Conservation (phyloP, 179 eudicot species). For the Amaranthus tricolor region DNA sequence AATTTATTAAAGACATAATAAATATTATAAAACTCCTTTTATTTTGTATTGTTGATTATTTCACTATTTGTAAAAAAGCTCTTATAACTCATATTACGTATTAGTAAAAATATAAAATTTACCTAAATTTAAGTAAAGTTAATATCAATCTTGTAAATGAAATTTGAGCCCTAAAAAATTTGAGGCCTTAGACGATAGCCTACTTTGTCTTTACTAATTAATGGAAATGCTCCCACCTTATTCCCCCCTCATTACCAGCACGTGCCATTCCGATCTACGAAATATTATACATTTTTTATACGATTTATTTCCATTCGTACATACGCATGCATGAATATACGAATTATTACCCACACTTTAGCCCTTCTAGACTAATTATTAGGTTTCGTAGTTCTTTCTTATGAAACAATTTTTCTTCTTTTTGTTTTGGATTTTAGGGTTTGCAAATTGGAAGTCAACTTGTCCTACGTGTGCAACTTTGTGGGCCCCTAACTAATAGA, state of each 20-base stretch:
- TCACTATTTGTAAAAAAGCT: no score
- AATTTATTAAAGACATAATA: no score
- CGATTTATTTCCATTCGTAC: neutral
- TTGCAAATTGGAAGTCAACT: constrained; percentile 15
- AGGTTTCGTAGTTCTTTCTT: constrained; percentile 1
- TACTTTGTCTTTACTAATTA: no score
- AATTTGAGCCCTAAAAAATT: no score
- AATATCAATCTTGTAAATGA: no score
- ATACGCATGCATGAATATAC: constrained; percentile 12
- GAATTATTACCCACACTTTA: neutral
- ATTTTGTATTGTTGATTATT: no score
- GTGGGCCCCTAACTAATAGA: neutral
- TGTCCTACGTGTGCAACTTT: neutral
- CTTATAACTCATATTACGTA: no score
- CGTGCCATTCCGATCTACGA: constrained; percentile 16
- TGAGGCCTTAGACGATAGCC: no score
- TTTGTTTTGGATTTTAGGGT: neutral
- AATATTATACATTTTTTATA: neutral
- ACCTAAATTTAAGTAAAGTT: no score
- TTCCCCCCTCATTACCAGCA: constrained; percentile 13
- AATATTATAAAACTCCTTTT: no score
- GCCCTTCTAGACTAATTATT: neutral
- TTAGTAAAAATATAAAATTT: no score
- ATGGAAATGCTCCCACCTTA: neutral
- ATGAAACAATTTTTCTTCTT: neutral